phyloP scores from a whole-genome alignment of 1,284 basidiomycete genomes.

The Heimioporus retisporus region DNA sequence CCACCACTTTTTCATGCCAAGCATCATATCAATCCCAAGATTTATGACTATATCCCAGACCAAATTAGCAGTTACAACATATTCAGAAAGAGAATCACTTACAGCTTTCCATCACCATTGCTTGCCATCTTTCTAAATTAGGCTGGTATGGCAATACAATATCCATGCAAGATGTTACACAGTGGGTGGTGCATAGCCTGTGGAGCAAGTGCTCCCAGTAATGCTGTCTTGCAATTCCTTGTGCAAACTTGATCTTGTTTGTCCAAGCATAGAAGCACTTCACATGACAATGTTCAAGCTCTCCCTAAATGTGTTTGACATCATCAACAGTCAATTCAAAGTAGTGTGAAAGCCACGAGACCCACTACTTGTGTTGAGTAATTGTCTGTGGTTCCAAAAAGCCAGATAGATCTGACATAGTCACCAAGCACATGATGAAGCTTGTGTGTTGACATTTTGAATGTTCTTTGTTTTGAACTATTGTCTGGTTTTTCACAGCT shows the following conservation, averaged over 20 bases:
- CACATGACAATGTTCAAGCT: constrained; percentile 23
- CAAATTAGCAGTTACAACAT: too few species aligned
- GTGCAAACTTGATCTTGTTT: constrained; percentile 39
- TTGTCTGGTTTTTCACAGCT: too few species aligned
- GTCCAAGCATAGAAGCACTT: constrained; percentile 46
- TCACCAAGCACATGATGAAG: constrained; percentile 48
- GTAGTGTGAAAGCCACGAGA: constrained; percentile 8
- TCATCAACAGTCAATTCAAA: neutral
- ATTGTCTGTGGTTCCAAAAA: constrained; percentile 47
- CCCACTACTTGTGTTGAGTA: constrained; percentile 46
- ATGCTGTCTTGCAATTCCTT: constrained; percentile 40
- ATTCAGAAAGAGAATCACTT: too few species aligned
- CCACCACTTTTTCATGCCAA: too few species aligned
- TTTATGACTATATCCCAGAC: too few species aligned
- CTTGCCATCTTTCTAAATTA: too few species aligned
- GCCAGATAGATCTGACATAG: constrained; percentile 40
- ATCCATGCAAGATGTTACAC: too few species aligned
- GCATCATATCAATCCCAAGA: too few species aligned
- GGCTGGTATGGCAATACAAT: too few species aligned
- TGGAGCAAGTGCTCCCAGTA: constrained; percentile 24
- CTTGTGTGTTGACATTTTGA: constrained; percentile 19
- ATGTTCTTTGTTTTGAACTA: too few species aligned
- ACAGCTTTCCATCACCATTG: too few species aligned
- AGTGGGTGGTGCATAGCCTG: neutral
- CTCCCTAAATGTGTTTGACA: constrained; percentile 12